phyloP scores from a whole-genome alignment of 73 alveolate genomes.

The Tetrahymena thermophila region DNA sequence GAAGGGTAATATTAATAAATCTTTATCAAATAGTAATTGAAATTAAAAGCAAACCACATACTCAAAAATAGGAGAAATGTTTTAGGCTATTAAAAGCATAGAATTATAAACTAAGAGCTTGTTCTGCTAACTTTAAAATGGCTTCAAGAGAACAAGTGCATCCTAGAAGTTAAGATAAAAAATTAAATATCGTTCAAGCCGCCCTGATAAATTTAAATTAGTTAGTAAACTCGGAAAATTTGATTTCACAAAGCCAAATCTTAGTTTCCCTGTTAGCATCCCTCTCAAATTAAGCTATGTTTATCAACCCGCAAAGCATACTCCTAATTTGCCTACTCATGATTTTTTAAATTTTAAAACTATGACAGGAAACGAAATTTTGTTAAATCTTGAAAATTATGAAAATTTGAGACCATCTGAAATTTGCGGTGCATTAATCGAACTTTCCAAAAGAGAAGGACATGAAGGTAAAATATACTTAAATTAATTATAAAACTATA shows the following conservation, averaged over 20 bases:
- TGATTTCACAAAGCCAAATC: neutral
- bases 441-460: slow-evolving; percentile 40
- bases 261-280: neutral
- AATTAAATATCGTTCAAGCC: neutral
- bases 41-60: neutral
- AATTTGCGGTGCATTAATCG: slow-evolving; percentile 40
- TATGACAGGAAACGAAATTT: slow-evolving; percentile 58
- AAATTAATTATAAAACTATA: neutral
- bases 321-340: neutral
- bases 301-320: neutral
- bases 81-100: neutral
- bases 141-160: neutral
- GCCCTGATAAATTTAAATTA: neutral
- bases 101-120: neutral
- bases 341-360: slow-evolving; percentile 52
- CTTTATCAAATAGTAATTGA: neutral
- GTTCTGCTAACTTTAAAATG: neutral
- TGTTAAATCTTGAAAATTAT: slow-evolving; percentile 48
- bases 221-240: neutral
- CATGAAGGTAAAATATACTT: slow-evolving; percentile 1
- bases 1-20: neutral
- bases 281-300: neutral
- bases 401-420: slow-evolving; percentile 44
- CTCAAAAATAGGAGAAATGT: neutral
- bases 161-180: neutral